Evolutionary conservation across 345 rosid genomes (phyloP).

Genomic region (Theobroma cacao): DNA sequence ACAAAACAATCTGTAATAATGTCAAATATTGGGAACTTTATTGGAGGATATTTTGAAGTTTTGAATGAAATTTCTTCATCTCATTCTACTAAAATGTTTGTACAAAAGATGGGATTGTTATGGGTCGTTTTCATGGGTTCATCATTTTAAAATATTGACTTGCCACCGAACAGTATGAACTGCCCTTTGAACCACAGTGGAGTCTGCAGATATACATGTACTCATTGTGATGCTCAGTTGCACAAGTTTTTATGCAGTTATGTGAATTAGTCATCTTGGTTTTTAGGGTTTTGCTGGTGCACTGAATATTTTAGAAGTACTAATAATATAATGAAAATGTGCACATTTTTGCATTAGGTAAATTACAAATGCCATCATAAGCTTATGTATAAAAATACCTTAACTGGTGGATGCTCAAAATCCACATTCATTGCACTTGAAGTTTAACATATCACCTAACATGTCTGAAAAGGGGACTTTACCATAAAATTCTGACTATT

Average conservation of each 20-base stretch:
- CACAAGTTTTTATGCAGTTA: background rate
- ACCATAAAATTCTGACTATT: background rate
- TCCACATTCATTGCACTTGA: too few species aligned
- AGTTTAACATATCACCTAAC: too few species aligned
- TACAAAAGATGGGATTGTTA: background rate
- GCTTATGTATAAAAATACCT: too few species aligned
- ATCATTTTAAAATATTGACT: background rate
- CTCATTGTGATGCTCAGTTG: too few species aligned
- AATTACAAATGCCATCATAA: too few species aligned
- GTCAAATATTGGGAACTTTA: background rate
- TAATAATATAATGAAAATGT: too few species aligned
- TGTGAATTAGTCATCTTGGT: background rate
- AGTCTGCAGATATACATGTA: too few species aligned
- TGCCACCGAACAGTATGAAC: too few species aligned
- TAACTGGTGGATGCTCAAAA: too few species aligned
- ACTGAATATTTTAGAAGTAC: background rate
- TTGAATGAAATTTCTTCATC: background rate
- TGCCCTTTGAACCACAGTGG: too few species aligned
- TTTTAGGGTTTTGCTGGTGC: background rate
- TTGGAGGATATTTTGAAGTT: background rate
- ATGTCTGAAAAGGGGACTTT: too few species aligned
- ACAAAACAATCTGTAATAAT: background rate
- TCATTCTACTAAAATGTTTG: background rate
- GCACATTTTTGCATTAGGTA: too few species aligned
- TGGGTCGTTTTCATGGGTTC: background rate